Percentiles rank a stretch among this genome's conserved stretches.
Evolutionary conservation across 192 early-diverging fungal genomes (phyloP).

Genomic region (Dissophora globulifera): DNA sequence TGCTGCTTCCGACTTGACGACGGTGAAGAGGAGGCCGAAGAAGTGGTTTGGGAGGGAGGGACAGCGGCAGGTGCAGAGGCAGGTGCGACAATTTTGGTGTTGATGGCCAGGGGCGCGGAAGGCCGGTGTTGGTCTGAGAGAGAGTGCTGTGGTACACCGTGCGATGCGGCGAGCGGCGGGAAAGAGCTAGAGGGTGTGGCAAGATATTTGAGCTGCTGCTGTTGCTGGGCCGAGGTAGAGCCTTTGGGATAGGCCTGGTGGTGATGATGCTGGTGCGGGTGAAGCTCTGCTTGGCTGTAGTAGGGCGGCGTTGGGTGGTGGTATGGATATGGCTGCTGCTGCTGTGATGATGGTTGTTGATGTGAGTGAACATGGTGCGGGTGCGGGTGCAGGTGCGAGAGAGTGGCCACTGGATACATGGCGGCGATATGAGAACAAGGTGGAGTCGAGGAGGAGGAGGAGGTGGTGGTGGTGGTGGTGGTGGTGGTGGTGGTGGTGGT

Average conservation of each 20-base stretch:
- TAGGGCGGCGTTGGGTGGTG: conserved; percentile 36
- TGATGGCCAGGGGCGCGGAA: conserved; percentile 16
- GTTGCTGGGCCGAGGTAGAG: conserved; percentile 4
- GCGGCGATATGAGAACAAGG: neutral
- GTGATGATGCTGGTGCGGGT: too few relatives aligned
- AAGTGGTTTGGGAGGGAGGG: neutral
- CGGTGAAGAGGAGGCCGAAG: conserved; percentile 12
- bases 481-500: neutral
- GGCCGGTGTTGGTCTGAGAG: conserved; percentile 12
- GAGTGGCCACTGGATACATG: conserved; percentile 18
- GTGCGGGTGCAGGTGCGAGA: conserved; percentile 6
- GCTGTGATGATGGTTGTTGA: conserved; percentile 3
- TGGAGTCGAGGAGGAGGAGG: neutral
- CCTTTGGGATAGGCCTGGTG: conserved; percentile 1
- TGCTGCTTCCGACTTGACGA: conserved; percentile 26
- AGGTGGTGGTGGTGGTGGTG: neutral
- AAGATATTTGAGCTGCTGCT: conserved; percentile 24
- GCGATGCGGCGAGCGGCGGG: neutral
- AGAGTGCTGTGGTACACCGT: conserved; percentile 4
- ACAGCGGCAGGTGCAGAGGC: neutral
- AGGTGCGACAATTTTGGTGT: conserved; percentile 10
- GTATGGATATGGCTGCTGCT: conserved; percentile 12
- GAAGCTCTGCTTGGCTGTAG: conserved; percentile 12
- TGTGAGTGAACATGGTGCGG: too few relatives aligned
- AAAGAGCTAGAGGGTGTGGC: conserved; percentile 20